A percentile compares a stretch with the other conserved stretches of the same genome.
Conservation (phyloP, 495 filamentous ascomycete species). For the Chaetomium tenue region DNA sequence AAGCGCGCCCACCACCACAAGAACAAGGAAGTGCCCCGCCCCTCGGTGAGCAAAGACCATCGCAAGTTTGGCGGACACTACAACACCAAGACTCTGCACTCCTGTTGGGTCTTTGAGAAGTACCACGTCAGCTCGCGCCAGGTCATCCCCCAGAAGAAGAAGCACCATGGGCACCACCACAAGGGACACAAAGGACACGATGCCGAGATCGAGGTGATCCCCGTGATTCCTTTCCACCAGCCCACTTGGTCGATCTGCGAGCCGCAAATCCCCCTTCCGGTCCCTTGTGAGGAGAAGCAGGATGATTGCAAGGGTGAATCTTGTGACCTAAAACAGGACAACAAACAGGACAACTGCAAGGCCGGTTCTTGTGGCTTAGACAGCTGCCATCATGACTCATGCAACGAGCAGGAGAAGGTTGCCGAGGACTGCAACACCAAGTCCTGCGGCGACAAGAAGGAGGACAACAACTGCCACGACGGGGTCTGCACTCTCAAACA, state of each 20-base stretch:
- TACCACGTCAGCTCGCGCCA: not conserved
- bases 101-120: slow-evolving; percentile 17
- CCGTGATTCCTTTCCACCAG: not conserved
- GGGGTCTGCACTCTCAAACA: not conserved
- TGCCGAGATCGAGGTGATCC: not conserved
- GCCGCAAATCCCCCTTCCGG: not conserved
- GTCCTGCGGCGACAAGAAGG: not conserved
- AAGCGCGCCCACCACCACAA: not conserved
- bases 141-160: not conserved
- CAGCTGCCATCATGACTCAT: not conserved
- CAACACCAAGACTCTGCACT: slow-evolving; percentile 14
- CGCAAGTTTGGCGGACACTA: not conserved
- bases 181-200: not conserved
- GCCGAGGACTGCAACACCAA: not conserved
- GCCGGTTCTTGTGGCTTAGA: not conserved
- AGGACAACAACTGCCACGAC: not conserved
- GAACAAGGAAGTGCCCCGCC: not conserved
- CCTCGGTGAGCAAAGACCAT: not conserved
- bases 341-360: not conserved
- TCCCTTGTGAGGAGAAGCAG: not conserved
- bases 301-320: not conserved
- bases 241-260: slow-evolving; percentile 2
- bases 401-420: too few relatives aligned
- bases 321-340: not conserved
- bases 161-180: not conserved